Base-by-base conservation (phyloP, 116 monocot genomes). In the Posidonia oceanica region DNA sequence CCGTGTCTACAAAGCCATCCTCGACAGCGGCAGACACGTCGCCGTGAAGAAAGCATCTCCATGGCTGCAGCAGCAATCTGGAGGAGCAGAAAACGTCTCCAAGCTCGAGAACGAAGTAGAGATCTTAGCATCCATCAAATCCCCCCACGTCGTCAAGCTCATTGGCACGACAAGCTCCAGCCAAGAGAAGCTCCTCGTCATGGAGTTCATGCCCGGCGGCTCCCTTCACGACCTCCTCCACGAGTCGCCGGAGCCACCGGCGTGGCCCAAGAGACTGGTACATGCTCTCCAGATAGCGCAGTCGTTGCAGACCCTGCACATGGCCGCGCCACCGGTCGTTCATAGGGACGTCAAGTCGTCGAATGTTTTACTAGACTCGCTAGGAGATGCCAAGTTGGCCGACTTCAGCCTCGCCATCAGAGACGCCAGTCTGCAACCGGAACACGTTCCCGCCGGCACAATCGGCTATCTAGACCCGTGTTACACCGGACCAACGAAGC, bases 161-260 rank as follows among this genome's bases (percentile, higher is more conserved):
- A 14, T 91, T 1, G 88, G 86, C 44, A 75, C 14, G 39, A 29
- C 29, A 29, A n/a, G 64, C 61, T 42, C 74, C 0, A 14, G 39
- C 16, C n/a, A 14, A n/a, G 57, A 72, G 8, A 58, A 68, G 44
- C 77, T 95, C 54, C 73, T 94, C 0, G 70, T 95, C 65, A 81
- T 88, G 79, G 91, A 95, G 77, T 78, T 82, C 76, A 91, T 95
- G 91, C 79, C 86, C 22, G 80, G 91, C 39, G 91, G 94, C 14
- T 88, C 91, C 4, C 80, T 95, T 12, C 77, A 91, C 64, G 76
- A 84, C 23, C 88, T 88, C 67, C 77, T 95, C 22, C 91, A 86
- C 72, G 17, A 61, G 11, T 48, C 76, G 5, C 2, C 74, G 62
- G n/a, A 52, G 14, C 61, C 82, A 36, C 86, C 75, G 1, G 20